Conservation (phyloP, 78 protist genomes). For the Chrysochromulina parva region DNA sequence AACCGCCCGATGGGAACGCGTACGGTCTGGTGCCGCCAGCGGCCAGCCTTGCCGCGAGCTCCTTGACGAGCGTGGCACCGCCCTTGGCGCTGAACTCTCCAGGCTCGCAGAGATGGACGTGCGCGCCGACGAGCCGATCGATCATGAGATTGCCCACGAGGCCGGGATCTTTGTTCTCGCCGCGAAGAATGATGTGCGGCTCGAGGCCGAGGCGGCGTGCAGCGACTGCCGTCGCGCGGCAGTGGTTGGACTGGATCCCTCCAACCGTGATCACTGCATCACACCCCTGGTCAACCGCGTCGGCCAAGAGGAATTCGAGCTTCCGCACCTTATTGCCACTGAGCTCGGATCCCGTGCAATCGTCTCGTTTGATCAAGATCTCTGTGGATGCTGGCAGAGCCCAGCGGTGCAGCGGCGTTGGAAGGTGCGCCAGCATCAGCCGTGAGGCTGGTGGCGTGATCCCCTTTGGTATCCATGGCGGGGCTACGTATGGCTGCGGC, state of each 20-base stretch:
- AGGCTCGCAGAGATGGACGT: not conserved
- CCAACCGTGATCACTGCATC: conserved; percentile 23
- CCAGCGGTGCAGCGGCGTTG: no score
- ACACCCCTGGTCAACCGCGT: not conserved
- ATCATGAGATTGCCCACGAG: conserved; percentile 23
- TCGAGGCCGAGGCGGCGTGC: conserved; percentile 37
- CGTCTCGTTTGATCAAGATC: conserved; percentile 22
- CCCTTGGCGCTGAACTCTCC: not conserved
- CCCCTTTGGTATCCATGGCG: no score
- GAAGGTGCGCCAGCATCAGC: no score
- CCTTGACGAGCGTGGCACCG: not conserved
- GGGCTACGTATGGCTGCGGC: no score
- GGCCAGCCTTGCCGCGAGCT: not conserved
- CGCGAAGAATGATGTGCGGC: not conserved
- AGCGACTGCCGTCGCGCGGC: conserved; percentile 38
- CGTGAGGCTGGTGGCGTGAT: no score
- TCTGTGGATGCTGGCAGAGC: no score
- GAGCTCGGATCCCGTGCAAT: not conserved
- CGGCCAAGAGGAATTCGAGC: conserved; percentile 39
- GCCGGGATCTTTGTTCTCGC: not conserved
- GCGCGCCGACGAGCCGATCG: conserved; percentile 11
- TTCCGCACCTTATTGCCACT: conserved; percentile 39
- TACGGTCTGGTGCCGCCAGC: not conserved
- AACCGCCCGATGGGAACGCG: conserved; percentile 15
- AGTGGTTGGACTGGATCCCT: conserved; percentile 39